Conservation (phyloP, 306 rosid genomes). For the Casuarina cunninghamiana region DNA sequence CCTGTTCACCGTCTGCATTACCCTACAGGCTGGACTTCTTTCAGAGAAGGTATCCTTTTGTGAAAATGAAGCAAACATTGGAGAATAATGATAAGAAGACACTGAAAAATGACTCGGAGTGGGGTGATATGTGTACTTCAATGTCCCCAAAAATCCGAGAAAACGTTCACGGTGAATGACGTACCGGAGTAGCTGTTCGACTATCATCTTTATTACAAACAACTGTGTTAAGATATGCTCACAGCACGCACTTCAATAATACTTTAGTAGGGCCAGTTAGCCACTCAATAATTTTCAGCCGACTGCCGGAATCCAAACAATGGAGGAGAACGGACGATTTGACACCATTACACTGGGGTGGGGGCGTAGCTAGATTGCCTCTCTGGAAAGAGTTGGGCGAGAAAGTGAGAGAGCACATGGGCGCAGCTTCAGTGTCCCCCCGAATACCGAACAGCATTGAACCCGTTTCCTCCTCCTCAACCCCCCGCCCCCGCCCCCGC, state of each 20-base stretch:
- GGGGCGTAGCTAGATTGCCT: slow-evolving; percentile 18
- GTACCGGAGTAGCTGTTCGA: not conserved
- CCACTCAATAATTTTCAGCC: slow-evolving; percentile 29
- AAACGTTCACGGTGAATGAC: slow-evolving; percentile 1
- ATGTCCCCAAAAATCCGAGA: not conserved
- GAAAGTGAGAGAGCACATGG: slow-evolving; percentile 23
- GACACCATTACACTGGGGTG: slow-evolving; percentile 45
- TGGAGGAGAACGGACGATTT: slow-evolving; percentile 39
- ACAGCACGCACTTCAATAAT: not conserved
- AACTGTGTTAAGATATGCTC: not conserved
- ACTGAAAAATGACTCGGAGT: slow-evolving; percentile 1
- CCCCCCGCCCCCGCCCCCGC: too few species aligned
- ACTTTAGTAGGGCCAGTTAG: slow-evolving; percentile 15
- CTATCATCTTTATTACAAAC: not conserved
- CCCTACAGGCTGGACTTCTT: slow-evolving; percentile 4
- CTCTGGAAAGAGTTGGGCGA: not conserved
- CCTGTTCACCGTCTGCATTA: not conserved
- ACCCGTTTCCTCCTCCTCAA: too few species aligned
- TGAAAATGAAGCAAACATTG: not conserved
- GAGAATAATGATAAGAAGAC: not conserved
- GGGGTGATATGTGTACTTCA: slow-evolving; percentile 31
- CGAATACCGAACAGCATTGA: not conserved
- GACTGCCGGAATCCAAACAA: slow-evolving; percentile 31
- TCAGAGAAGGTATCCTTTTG: not conserved
- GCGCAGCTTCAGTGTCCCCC: slow-evolving; percentile 1